Conservation (phyloP, 2,329 filamentous ascomycete species). For the Ceratocystis variospora region DNA sequence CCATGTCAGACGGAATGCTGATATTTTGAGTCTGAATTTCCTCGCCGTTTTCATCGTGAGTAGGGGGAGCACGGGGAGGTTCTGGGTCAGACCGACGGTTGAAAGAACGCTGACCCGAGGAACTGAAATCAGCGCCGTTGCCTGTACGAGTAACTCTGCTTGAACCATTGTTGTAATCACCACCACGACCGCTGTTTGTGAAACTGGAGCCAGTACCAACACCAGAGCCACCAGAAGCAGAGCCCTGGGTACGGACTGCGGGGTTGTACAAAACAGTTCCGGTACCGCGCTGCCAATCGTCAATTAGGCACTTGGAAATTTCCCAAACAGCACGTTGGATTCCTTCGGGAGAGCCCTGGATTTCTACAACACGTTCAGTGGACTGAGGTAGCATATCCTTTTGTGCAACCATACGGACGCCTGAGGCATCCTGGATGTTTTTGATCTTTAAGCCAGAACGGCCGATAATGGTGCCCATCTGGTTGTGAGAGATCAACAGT, state of each 20-base stretch:
- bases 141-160: conserved; percentile 84
- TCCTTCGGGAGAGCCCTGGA: conserved; percentile 85
- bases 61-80: conserved; percentile 67
- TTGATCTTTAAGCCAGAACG: conserved; percentile 97
- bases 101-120: conserved; percentile 54
- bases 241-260: conserved; percentile 68
- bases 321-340: conserved; percentile 97
- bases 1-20: conserved; percentile 98
- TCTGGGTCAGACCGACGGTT: conserved; percentile 75
- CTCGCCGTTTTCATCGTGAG: conserved; percentile 89
- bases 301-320: conserved; percentile 94
- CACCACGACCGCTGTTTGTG: conserved; percentile 31
- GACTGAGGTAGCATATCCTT: conserved; percentile 99
- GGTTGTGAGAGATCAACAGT: conserved; percentile 96
- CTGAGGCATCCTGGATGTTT: conserved; percentile 93
- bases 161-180: conserved; percentile 45
- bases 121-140: conserved; percentile 95
- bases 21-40: conserved; percentile 99
- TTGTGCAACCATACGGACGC: conserved; percentile 97
- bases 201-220: conserved; percentile 27
- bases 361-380: conserved; percentile 92
- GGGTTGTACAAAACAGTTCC: conserved; percentile 97
- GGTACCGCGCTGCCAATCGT: conserved; percentile 94
- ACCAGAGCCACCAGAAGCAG: conserved; percentile 38
- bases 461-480: conserved; percentile 99